A percentile compares a stretch with the other conserved stretches of the same genome.
Evolutionary conservation across 2,329 filamentous ascomycete species (phyloP).

Genomic region (Exophiala sideris): DNA sequence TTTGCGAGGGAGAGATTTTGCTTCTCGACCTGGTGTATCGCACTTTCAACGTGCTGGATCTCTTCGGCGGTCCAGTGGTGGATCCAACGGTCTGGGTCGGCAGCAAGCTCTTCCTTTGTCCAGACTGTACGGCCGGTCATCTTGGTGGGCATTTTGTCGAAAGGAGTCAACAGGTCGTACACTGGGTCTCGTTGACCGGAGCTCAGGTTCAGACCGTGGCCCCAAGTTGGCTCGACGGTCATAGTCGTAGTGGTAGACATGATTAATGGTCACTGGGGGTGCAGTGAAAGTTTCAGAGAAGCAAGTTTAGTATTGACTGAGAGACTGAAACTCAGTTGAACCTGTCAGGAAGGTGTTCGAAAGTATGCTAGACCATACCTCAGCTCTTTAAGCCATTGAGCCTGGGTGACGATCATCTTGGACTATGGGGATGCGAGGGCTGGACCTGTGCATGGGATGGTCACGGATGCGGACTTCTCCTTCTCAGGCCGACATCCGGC

Average conservation of each 20-base stretch:
- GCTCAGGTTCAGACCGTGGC: constrained; percentile 36
- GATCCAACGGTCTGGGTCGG: constrained; percentile 66
- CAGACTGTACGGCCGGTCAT: constrained; percentile 71
- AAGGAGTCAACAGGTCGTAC: constrained; percentile 62
- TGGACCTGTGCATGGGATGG: no score
- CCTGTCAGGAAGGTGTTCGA: no score
- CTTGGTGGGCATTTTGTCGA: constrained; percentile 65
- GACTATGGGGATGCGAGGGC: no score
- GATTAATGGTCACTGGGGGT: no score
- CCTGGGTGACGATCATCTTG: no score
- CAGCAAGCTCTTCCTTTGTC: constrained; percentile 61
- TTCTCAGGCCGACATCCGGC: no score
- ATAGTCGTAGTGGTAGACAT: neutral
- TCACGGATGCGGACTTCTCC: no score
- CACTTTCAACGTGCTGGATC: constrained; percentile 62
- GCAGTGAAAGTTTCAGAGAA: neutral
- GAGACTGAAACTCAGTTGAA: no score
- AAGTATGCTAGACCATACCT: no score
- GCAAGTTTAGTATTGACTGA: neutral
- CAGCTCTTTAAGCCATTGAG: no score
- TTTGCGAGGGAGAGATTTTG: constrained; percentile 65
- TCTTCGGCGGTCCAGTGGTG: constrained; percentile 65
- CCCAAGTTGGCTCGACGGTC: neutral
- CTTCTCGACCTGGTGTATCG: constrained; percentile 66
- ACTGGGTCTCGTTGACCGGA: constrained; percentile 70